Percentiles rank a stretch among this genome's conserved stretches.
These are phyloP conservation scores for Fusarium continuum DNA, from an alignment of 2,329 filamentous ascomycete genomes.

Conservation along the genomic window DNA sequence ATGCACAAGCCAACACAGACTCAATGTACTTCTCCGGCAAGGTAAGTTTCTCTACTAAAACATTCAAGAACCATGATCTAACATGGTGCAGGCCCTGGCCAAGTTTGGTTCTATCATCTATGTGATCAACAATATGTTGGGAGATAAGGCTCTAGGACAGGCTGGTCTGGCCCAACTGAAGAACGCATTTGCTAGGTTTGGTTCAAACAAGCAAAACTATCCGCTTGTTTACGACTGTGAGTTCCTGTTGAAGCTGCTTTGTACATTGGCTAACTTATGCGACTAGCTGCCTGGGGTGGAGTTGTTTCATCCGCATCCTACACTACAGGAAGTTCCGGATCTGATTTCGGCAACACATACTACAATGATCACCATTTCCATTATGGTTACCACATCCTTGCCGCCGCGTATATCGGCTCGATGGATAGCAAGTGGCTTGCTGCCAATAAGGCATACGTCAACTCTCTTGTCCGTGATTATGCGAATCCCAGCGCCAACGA, in stretches of 20 bases:
- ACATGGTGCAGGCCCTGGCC: constrained; percentile 65
- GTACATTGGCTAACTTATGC: constrained; percentile 25
- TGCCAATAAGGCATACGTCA: constrained; percentile 80
- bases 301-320: constrained; percentile 82
- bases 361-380: constrained; percentile 83
- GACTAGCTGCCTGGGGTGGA: constrained; percentile 75
- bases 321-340: constrained; percentile 70
- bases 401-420: constrained; percentile 83
- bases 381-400: constrained; percentile 89
- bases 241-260: constrained; percentile 33
- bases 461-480: constrained; percentile 82
- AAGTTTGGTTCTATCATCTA: constrained; percentile 79
- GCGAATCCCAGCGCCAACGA: constrained; percentile 80
- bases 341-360: constrained; percentile 89
- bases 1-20: constrained; percentile 75
- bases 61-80: background rate
- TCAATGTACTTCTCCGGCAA: constrained; percentile 97
- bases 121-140: constrained; percentile 69
- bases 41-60: constrained; percentile 50
- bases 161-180: constrained; percentile 70
- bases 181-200: constrained; percentile 71
- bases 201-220: constrained; percentile 72
- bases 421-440: constrained; percentile 79
- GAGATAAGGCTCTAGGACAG: constrained; percentile 65
- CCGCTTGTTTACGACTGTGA: constrained; percentile 71